Evolutionary conservation across 1,284 basidiomycete genomes (phyloP).

Genomic region (Bondarzewia mesenterica): DNA sequence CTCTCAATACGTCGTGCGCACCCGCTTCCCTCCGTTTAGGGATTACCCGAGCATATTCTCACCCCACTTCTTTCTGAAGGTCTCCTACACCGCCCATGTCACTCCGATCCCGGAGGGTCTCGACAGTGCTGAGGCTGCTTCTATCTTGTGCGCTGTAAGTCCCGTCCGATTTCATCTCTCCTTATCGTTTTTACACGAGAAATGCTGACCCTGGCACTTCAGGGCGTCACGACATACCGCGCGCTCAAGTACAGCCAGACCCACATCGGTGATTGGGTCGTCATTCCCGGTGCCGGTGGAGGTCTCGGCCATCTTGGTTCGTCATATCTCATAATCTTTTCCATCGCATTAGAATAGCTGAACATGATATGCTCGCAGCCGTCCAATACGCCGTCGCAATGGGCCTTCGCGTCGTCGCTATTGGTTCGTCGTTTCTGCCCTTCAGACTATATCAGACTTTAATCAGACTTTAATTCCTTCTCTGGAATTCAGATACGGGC

Average conservation of each 20-base stretch:
- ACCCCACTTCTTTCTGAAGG: constrained; percentile 27
- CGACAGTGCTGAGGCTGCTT: constrained; percentile 65
- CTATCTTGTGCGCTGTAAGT: constrained; percentile 74
- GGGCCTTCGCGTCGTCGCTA: constrained; percentile 74
- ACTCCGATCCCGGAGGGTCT: constrained; percentile 70
- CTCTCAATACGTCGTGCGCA: constrained; percentile 64
- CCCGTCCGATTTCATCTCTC: not conserved
- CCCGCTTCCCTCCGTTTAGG: not conserved
- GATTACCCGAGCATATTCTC: constrained; percentile 9
- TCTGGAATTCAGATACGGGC: constrained; percentile 54
- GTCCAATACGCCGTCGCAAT: constrained; percentile 72
- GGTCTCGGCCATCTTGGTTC: constrained; percentile 63
- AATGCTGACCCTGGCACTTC: constrained; percentile 3
- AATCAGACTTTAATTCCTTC: not conserved
- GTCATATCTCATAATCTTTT: not conserved
- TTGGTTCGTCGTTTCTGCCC: constrained; percentile 36
- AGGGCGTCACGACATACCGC: constrained; percentile 78
- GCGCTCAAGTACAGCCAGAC: constrained; percentile 72
- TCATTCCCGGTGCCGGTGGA: constrained; percentile 73
- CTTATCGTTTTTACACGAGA: not conserved
- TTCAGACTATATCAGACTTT: too few relatives aligned
- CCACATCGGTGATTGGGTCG: constrained; percentile 76
- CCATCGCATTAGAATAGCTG: not conserved
- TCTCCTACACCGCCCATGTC: constrained; percentile 62
- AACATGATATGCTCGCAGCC: constrained; percentile 29